phyloP scores from a whole-genome alignment of 768 basidiomycete species.

The Lenzites betulinus region DNA sequence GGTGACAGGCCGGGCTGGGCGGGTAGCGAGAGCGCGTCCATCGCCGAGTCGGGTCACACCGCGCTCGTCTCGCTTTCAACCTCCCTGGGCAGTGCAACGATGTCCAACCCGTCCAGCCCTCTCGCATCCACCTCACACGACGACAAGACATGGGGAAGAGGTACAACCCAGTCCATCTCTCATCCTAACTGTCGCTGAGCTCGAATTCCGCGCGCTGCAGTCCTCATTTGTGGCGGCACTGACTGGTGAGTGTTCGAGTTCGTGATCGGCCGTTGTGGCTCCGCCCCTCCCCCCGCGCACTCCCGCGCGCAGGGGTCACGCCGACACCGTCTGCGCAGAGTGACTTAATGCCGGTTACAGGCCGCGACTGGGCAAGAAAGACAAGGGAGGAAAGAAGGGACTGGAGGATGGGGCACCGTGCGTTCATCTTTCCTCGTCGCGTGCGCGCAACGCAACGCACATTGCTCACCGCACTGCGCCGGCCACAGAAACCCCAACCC shows the following conservation, averaged over 20 bases:
- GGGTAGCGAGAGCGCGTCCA: conserved; percentile 17
- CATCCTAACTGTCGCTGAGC: conserved; percentile 4
- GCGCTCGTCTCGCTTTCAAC: conserved; percentile 16
- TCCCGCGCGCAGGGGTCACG: conserved; percentile 1
- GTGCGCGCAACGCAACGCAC: not conserved
- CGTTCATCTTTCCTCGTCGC: conserved; percentile 1
- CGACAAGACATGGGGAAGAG: conserved; percentile 25
- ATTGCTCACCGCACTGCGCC: not conserved
- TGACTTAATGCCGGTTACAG: conserved; percentile 38
- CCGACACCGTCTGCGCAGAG: conserved; percentile 1
- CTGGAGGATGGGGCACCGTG: conserved; percentile 40
- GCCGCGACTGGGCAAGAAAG: conserved; percentile 78
- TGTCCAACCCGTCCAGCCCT: conserved; percentile 14
- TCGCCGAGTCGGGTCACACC: conserved; percentile 12
- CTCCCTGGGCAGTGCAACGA: conserved; percentile 16
- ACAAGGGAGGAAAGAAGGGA: conserved; percentile 52
- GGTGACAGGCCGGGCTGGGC: conserved; percentile 14
- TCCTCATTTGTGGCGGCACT: conserved; percentile 83
- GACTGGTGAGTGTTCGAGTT: conserved; percentile 65
- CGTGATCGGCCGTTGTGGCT: conserved; percentile 16
- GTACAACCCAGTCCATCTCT: conserved; percentile 3
- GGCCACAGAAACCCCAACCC: conserved; percentile 50
- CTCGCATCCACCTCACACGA: conserved; percentile 9
- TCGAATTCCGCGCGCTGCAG: conserved; percentile 39
- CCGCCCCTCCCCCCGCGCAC: conserved; percentile 12